Conservation (phyloP, 1,284 basidiomycete genomes). For the Pulveroboletus sp. region DNA sequence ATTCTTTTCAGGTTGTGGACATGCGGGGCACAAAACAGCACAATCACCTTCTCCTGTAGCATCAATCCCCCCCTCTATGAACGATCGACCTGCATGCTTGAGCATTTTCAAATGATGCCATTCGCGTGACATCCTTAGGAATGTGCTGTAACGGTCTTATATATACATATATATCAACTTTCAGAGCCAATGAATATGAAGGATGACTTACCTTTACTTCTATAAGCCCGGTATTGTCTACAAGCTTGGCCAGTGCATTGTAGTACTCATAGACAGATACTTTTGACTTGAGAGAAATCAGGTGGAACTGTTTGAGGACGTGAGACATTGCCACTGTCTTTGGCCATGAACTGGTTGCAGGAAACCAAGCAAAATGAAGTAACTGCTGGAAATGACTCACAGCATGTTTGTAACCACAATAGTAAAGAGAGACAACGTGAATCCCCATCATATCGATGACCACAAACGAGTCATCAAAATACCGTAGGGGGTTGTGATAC, state of each 20-base stretch:
- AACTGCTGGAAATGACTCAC: slow-evolving; percentile 22
- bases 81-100: slow-evolving; percentile 28
- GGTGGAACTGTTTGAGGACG: slow-evolving; percentile 26
- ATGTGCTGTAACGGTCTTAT: slow-evolving; percentile 30
- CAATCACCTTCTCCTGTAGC: slow-evolving; percentile 19
- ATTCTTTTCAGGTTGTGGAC: slow-evolving; percentile 33
- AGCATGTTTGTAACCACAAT: slow-evolving; percentile 22
- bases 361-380: slow-evolving; percentile 19
- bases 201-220: background rate
- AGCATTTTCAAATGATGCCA: slow-evolving; percentile 33
- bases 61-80: slow-evolving; percentile 14
- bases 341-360: slow-evolving; percentile 23
- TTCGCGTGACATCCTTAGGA: slow-evolving; percentile 24
- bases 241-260: slow-evolving; percentile 14
- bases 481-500: background rate
- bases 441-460: slow-evolving; percentile 1
- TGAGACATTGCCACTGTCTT: slow-evolving; percentile 28
- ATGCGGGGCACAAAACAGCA: slow-evolving; percentile 36
- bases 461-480: background rate
- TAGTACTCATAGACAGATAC: slow-evolving; percentile 31
- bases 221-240: slow-evolving; percentile 21
- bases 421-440: slow-evolving; percentile 19
- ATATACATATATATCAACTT: background rate
- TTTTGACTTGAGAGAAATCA: slow-evolving; percentile 29
- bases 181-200: background rate